A percentile compares a stretch with the other conserved stretches of the same genome.
Evolutionary conservation across 2,329 filamentous ascomycete species (phyloP).

Genomic region (Beauveria bassiana): DNA sequence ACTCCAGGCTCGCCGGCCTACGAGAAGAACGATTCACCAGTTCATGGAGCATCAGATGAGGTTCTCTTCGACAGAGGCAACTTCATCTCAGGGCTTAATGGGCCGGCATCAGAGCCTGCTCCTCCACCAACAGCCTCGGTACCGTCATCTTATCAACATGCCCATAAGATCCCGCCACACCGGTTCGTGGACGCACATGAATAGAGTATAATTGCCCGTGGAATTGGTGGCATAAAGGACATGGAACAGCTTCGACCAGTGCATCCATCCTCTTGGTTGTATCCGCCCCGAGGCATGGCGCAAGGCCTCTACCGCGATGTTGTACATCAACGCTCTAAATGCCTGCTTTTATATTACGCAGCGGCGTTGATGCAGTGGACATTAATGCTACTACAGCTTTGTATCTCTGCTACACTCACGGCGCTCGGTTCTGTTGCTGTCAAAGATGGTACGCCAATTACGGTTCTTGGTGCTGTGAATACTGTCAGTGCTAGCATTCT

Average conservation of each 20-base stretch:
- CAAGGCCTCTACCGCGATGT: constrained; percentile 43
- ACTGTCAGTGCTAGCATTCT: constrained; percentile 43
- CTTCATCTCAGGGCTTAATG: neutral
- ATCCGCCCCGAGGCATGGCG: constrained; percentile 40
- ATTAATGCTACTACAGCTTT: constrained; percentile 41
- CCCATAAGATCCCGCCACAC: constrained; percentile 19
- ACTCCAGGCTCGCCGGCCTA: neutral
- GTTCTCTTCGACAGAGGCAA: constrained; percentile 8
- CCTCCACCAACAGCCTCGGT: neutral
- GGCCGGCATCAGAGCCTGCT: neutral
- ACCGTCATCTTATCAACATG: constrained; percentile 9
- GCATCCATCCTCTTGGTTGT: constrained; percentile 34
- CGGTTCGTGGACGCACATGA: constrained; percentile 36
- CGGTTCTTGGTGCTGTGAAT: constrained; percentile 41
- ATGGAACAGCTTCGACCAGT: constrained; percentile 34
- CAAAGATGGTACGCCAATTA: constrained; percentile 34
- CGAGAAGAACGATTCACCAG: neutral
- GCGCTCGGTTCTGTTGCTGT: constrained; percentile 38
- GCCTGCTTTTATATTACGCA: constrained; percentile 35
- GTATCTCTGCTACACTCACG: constrained; percentile 41
- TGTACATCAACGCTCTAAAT: constrained; percentile 36
- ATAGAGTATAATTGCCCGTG: constrained; percentile 39
- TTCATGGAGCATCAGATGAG: constrained; percentile 1
- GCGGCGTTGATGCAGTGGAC: constrained; percentile 36
- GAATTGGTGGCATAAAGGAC: constrained; percentile 38